Evolutionary conservation across 768 basidiomycete genomes (phyloP), one percentile per base, ranked within the genome.

Genomic region (Boletus subcaerulescens): DNA sequence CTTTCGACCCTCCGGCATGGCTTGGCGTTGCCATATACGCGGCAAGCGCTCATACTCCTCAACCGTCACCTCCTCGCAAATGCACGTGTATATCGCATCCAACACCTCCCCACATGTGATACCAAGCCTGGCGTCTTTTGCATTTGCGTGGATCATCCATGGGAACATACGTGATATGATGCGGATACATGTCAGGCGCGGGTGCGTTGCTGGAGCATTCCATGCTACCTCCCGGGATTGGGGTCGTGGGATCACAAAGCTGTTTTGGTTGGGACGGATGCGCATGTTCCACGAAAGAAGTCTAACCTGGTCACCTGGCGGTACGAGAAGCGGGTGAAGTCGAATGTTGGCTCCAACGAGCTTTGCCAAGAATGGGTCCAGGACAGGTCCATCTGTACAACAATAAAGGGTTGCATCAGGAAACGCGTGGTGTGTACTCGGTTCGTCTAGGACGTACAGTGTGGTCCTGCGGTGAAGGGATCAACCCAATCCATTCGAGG

Each of bases 41-140:
- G n/a, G n/a, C n/a, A n/a, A n/a, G n/a, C n/a, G n/a, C 22, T 3
- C 22, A 3, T 22, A 87, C 55, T 91, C 86, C 18, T 70, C 66
- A 61, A 76, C 77, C 13, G 73, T 71, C 3, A 84, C 72, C 41
- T 82, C 76, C 20, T 70, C 74, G 53, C 80, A 73, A 70, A 91
- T 64, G 59, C 77, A 76, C 1, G 69, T 61, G 42, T 77, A 76
- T 48, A 91, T 72, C 4, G 72, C 68, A 52, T 86, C 83, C 43
- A 89, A 67, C 44, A 88, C 73, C 54, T 88, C 86, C 6, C 81
- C 84, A 56, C 87, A 89, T 2, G 84, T 85, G 20, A 89, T 80
- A n/a, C 86, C 87, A 33, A 76, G n/a, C 17, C 71, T 65, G 22
- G 63, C 62, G 41, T 79, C 71, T 0, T 66, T 62, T 4, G 85